Evolutionary conservation across 768 basidiomycete genomes (phyloP).

Genomic region (Amanita pallidorosea): DNA sequence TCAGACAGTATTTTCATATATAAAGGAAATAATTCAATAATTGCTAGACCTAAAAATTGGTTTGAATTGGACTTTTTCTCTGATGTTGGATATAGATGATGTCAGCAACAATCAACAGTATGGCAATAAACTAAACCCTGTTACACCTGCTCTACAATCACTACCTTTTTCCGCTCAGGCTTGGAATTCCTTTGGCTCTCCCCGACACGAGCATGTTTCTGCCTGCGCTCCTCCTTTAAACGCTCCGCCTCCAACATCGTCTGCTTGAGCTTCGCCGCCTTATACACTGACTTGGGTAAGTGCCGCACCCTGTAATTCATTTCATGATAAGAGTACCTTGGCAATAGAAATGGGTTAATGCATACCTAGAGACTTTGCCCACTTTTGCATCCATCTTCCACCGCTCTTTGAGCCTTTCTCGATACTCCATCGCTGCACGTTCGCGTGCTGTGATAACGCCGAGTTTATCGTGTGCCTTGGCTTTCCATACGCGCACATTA

Average conservation of each 20-base stretch:
- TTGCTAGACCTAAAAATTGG: too few species aligned
- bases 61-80: too few species aligned
- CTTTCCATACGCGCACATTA: constrained; percentile 93
- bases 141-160: constrained; percentile 70
- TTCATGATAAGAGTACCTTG: constrained; percentile 1
- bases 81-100: too few species aligned
- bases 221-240: constrained; percentile 88
- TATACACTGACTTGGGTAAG: constrained; percentile 85
- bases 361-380: constrained; percentile 68
- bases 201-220: constrained; percentile 82
- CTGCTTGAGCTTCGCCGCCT: constrained; percentile 76
- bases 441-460: constrained; percentile 88
- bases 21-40: too few species aligned
- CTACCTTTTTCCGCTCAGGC: constrained; percentile 82
- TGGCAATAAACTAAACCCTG: too few species aligned
- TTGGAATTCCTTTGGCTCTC: constrained; percentile 64
- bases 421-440: constrained; percentile 85
- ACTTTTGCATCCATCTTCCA: constrained; percentile 85
- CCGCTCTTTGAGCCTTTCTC: constrained; percentile 75
- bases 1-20: too few species aligned
- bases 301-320: constrained; percentile 49
- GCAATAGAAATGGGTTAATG: constrained; percentile 1
- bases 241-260: constrained; percentile 86
- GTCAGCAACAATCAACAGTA: too few species aligned
- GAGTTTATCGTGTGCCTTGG: constrained; percentile 83